These are phyloP conservation scores for Chalaropsis thielavioides DNA, from an alignment of 2,329 filamentous ascomycete species.

Conservation along the genomic window DNA sequence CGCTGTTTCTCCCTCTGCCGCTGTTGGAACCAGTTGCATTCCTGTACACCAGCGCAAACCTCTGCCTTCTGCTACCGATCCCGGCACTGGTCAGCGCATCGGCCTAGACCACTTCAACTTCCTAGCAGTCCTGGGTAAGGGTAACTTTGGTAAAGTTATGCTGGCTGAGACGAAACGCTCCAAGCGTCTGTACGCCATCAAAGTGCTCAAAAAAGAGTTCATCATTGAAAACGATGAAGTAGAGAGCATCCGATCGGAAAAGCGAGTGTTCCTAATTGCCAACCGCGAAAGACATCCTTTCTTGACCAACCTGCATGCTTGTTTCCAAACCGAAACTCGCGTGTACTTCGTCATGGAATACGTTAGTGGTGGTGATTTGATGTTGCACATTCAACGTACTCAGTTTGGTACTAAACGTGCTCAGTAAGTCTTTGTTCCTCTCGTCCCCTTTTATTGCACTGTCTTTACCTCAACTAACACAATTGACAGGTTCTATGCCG, in stretches of 20 bases:
- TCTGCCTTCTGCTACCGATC: slow-evolving; percentile 54
- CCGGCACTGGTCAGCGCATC: slow-evolving; percentile 68
- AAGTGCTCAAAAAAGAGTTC: slow-evolving; percentile 98
- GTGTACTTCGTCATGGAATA: slow-evolving; percentile 99
- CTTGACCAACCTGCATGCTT: slow-evolving; percentile 85
- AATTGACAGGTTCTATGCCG: slow-evolving; percentile 78
- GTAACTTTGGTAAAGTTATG: slow-evolving; percentile 99
- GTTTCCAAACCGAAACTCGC: slow-evolving; percentile 95
- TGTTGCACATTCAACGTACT: slow-evolving; percentile 95
- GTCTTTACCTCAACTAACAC: background rate
- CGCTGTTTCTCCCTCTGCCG: slow-evolving; percentile 21
- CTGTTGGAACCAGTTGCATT: slow-evolving; percentile 20
- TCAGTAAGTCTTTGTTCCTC: slow-evolving; percentile 49
- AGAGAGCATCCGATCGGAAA: slow-evolving; percentile 93
- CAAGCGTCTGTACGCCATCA: slow-evolving; percentile 91
- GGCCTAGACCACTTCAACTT: slow-evolving; percentile 99
- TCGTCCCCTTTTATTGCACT: background rate
- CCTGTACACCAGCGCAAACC: slow-evolving; percentile 34
- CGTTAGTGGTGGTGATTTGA: slow-evolving; percentile 92
- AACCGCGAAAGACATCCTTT: slow-evolving; percentile 97
- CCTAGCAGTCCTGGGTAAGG: slow-evolving; percentile 91
- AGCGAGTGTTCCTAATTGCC: slow-evolving; percentile 90
- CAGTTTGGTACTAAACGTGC: slow-evolving; percentile 92
- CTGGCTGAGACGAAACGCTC: slow-evolving; percentile 89
- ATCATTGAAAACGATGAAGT: slow-evolving; percentile 99